Evolutionary conservation across 352 stramenopile genomes (phyloP).

Genomic region (Phytophthora cactorum): DNA sequence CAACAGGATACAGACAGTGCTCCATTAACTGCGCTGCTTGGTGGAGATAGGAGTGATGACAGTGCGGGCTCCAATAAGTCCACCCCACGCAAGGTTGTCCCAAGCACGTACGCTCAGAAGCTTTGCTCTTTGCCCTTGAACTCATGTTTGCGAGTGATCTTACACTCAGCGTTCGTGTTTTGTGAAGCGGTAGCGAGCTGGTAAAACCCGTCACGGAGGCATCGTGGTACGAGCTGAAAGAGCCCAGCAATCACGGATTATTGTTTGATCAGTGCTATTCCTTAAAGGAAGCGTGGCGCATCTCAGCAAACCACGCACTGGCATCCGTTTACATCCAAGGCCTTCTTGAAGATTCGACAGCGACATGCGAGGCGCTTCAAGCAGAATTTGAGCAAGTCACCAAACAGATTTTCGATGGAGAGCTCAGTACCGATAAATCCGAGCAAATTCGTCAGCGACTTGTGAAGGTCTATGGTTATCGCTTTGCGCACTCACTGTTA

Average conservation of each 20-base stretch:
- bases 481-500: slow-evolving; percentile 53
- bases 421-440: slow-evolving; percentile 23
- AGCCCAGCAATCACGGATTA: slow-evolving; percentile 2
- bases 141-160: neutral
- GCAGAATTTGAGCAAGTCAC: slow-evolving; percentile 32
- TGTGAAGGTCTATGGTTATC: slow-evolving; percentile 54
- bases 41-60: slow-evolving; percentile 16
- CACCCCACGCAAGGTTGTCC: slow-evolving; percentile 45
- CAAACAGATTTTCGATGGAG: slow-evolving; percentile 26
- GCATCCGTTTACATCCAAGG: slow-evolving; percentile 42
- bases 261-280: slow-evolving; percentile 35
- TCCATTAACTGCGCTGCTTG: slow-evolving; percentile 7
- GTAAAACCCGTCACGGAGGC: slow-evolving; percentile 5
- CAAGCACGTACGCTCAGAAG: slow-evolving; percentile 33
- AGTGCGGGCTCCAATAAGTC: slow-evolving; percentile 17
- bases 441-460: slow-evolving; percentile 42
- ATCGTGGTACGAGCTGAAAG: slow-evolving; percentile 2
- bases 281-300: slow-evolving; percentile 51
- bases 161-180: slow-evolving; percentile 1
- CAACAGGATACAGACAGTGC: neutral
- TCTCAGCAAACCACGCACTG: slow-evolving; percentile 57
- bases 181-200: slow-evolving; percentile 12
- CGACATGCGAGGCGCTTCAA: neutral
- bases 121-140: neutral
- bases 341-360: neutral